Conservation (phyloP, 805 yeast species). For the Kregervanrija fluxuum region DNA sequence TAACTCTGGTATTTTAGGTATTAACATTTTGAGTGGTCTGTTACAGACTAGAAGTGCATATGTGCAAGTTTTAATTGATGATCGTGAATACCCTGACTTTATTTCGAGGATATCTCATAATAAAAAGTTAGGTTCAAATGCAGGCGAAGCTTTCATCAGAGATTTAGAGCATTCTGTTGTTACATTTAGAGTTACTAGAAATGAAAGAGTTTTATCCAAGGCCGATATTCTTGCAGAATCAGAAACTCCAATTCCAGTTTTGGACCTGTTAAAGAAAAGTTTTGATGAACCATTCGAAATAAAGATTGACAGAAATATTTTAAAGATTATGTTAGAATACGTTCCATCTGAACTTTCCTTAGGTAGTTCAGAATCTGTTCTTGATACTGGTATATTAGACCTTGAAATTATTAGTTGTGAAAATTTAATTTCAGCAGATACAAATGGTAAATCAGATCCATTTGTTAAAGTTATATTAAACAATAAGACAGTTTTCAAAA, state of each 20-base stretch:
- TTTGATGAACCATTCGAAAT: constrained; percentile 40
- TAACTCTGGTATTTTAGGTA: constrained; percentile 57
- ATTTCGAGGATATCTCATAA: constrained; percentile 43
- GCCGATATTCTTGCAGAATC: constrained; percentile 48
- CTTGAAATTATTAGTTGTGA: constrained; percentile 52
- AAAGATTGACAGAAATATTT: constrained; percentile 29
- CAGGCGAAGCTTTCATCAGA: constrained; percentile 57
- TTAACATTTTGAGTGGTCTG: constrained; percentile 45
- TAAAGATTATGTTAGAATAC: constrained; percentile 49
- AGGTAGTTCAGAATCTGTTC: constrained; percentile 51
- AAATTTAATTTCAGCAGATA: constrained; percentile 50
- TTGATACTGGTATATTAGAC: constrained; percentile 60
- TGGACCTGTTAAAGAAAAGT: constrained; percentile 46
- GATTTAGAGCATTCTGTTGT: constrained; percentile 58
- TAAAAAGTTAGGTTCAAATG: constrained; percentile 36
- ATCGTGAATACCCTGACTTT: constrained; percentile 51
- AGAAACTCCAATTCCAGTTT: constrained; percentile 42
- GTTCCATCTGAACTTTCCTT: constrained; percentile 50
- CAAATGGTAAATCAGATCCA: constrained; percentile 77
- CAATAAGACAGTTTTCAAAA: constrained; percentile 46
- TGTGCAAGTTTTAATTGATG: constrained; percentile 61
- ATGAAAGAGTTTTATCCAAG: constrained; percentile 36
- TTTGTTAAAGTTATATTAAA: constrained; percentile 46
- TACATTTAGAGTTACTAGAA: constrained; percentile 50
- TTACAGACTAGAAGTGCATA: constrained; percentile 39